Percentiles rank a stretch among this genome's conserved stretches.
Conservation (phyloP, 805 yeast genomes). For the Ogataea minuta region DNA sequence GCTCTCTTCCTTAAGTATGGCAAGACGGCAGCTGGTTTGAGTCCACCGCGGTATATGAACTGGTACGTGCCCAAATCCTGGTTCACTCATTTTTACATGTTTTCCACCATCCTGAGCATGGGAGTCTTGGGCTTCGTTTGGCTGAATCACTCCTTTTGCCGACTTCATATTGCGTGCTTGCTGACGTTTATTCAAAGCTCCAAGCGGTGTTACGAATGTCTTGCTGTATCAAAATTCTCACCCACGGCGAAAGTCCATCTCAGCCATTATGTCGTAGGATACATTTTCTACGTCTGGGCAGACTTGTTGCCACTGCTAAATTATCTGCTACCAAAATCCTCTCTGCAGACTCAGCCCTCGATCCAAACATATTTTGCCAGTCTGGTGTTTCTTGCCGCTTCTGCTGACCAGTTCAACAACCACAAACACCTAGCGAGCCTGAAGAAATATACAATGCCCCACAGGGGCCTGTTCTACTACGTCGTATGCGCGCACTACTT, state of each 20-base stretch:
- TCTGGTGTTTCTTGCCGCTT: conserved; percentile 33
- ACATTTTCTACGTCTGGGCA: conserved; percentile 53
- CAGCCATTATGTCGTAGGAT: conserved; percentile 64
- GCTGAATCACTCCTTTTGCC: not conserved
- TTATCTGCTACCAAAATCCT: conserved; percentile 15
- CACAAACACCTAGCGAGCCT: conserved; percentile 50
- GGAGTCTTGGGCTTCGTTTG: conserved; percentile 1
- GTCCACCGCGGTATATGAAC: conserved; percentile 1
- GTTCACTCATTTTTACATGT: conserved; percentile 61
- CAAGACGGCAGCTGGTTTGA: conserved; percentile 33
- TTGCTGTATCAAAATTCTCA: conserved; percentile 46
- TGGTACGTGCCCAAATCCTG: conserved; percentile 58
- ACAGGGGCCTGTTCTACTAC: conserved; percentile 45
- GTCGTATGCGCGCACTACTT: conserved; percentile 67
- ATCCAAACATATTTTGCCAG: not conserved
- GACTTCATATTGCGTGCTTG: conserved; percentile 8
- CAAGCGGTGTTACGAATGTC: conserved; percentile 56
- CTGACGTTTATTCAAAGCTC: conserved; percentile 48
- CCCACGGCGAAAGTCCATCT: conserved; percentile 55
- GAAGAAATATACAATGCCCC: conserved; percentile 58
- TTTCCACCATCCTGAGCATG: conserved; percentile 32
- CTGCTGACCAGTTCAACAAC: conserved; percentile 47
- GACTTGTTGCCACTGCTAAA: conserved; percentile 35
- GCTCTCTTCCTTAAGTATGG: conserved; percentile 44
- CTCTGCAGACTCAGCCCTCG: not conserved